A percentile compares a stretch with the other conserved stretches of the same genome.
These are phyloP conservation scores for Neurospora sp. DNA, from an alignment of 495 filamentous ascomycete genomes.

Conservation along the genomic window DNA sequence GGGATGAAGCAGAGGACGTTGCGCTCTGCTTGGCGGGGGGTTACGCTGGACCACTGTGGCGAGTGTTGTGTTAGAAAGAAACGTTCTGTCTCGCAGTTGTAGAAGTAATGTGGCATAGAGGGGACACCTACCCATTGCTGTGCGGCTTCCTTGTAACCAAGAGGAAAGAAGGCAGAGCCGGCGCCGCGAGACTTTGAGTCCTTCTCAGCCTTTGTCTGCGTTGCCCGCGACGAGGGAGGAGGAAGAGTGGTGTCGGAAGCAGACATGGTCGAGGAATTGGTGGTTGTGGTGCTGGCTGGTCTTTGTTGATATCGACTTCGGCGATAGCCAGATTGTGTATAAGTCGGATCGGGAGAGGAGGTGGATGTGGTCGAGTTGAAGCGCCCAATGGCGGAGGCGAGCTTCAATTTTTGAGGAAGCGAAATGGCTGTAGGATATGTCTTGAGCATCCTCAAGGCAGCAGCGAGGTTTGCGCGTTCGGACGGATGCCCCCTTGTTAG, in stretches of 20 bases:
- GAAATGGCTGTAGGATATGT: slow-evolving; percentile 11
- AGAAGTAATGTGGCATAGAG: background rate
- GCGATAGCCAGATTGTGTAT: background rate
- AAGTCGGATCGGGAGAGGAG: slow-evolving; percentile 17
- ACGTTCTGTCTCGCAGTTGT: no score
- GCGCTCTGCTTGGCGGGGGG: slow-evolving; percentile 79
- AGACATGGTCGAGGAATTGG: background rate
- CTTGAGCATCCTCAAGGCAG: slow-evolving; percentile 21
- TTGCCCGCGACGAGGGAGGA: background rate
- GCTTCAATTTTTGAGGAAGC: slow-evolving; percentile 18
- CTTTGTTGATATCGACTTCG: slow-evolving; percentile 21
- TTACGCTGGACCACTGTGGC: slow-evolving; percentile 67
- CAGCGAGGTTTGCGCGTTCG: slow-evolving; percentile 2
- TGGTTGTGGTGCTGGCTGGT: slow-evolving; percentile 19
- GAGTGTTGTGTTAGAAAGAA: background rate
- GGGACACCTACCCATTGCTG: slow-evolving; percentile 70
- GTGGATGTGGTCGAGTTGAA: slow-evolving; percentile 23
- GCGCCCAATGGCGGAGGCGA: slow-evolving; percentile 3
- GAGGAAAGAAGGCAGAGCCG: slow-evolving; percentile 52
- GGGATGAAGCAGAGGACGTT: slow-evolving; percentile 82
- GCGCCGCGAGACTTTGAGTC: background rate
- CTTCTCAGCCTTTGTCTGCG: background rate
- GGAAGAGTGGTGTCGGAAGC: background rate
- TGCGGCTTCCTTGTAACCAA: slow-evolving; percentile 85
- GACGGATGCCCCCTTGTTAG: slow-evolving; percentile 12